Percentiles rank a stretch among this genome's conserved stretches.
These are phyloP conservation scores for Nicotiana sylvestris DNA, from an alignment of 257 asterid species.

Conservation along the genomic window DNA sequence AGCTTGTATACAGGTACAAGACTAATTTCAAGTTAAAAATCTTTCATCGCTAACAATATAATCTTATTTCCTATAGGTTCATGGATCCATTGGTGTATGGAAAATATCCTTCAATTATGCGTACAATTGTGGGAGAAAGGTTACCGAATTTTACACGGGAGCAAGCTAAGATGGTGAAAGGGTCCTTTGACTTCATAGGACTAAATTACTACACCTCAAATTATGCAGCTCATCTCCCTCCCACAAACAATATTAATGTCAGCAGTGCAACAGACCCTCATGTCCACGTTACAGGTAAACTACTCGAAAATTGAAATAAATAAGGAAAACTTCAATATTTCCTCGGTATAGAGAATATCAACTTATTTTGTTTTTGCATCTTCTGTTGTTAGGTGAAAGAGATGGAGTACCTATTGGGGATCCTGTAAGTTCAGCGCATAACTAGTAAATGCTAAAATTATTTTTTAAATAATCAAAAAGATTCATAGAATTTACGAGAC, in stretches of 20 bases:
- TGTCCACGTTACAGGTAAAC: not conserved
- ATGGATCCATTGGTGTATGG: not conserved
- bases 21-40: no score
- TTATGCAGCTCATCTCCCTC: not conserved
- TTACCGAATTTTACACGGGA: not conserved
- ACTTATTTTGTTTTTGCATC: not conserved
- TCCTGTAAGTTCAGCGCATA: not conserved
- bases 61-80: not conserved
- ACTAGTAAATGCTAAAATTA: not conserved
- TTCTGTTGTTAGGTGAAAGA: not conserved
- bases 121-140: not conserved
- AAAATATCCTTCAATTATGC: not conserved
- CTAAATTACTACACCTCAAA: not conserved
- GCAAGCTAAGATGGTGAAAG: not conserved
- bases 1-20: no score
- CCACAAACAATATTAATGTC: not conserved
- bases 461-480: not conserved
- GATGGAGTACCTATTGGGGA: not conserved
- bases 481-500: conserved; percentile 25
- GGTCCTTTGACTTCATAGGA: not conserved
- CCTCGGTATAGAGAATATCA: not conserved
- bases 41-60: not conserved
- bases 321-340: no score
- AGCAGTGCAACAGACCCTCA: not conserved
- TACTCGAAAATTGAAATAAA: no score